phyloP scores from a whole-genome alignment of 352 stramenopile genomes.

The Pilasporangium apinafurcum region DNA sequence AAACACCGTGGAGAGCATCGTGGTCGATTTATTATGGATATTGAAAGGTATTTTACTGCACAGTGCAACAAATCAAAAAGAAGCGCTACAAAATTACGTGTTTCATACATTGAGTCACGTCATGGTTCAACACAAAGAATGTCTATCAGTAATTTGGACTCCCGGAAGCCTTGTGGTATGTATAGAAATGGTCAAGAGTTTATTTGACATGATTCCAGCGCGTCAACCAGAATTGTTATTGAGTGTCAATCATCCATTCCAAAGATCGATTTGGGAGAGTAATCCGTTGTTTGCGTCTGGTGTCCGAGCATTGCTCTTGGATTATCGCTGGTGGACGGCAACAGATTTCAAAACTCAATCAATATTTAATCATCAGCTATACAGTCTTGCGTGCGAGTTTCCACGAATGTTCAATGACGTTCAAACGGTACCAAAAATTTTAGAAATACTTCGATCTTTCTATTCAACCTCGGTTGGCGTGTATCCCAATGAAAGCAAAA shows the following conservation, averaged over 20 bases:
- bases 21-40: constrained; percentile 65
- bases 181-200: constrained; percentile 56
- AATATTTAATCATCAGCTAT: constrained; percentile 77
- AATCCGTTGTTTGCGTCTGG: constrained; percentile 70
- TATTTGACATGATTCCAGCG: constrained; percentile 40
- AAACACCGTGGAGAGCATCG: constrained; percentile 28
- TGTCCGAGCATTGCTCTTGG: constrained; percentile 55
- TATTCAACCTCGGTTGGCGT: constrained; percentile 18
- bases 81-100: constrained; percentile 48
- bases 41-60: constrained; percentile 57
- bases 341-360: constrained; percentile 73
- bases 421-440: constrained; percentile 41
- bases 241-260: constrained; percentile 45
- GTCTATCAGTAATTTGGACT: constrained; percentile 44
- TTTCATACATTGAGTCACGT: constrained; percentile 66
- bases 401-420: constrained; percentile 65
- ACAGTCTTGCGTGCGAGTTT: constrained; percentile 60
- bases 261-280: constrained; percentile 61
- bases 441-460: constrained; percentile 58
- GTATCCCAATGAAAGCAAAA: neutral
- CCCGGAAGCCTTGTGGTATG: constrained; percentile 56
- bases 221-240: constrained; percentile 12
- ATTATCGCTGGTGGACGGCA: constrained; percentile 60
- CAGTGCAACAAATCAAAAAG: constrained; percentile 43
- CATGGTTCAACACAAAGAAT: constrained; percentile 31